phyloP scores from a whole-genome alignment of 148 eudicot genomes.

The Agrostemma githago region DNA sequence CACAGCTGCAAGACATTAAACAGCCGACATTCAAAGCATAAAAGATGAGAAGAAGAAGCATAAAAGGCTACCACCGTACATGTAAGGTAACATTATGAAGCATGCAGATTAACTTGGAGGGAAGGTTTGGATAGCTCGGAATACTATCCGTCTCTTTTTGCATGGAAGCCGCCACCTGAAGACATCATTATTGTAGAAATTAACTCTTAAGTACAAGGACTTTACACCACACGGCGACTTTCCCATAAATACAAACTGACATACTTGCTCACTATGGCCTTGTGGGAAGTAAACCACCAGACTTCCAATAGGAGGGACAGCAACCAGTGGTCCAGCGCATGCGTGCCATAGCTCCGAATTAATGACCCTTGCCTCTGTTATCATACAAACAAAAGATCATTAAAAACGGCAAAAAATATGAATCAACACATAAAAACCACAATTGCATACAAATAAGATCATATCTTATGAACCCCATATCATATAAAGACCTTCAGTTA shows the following conservation, averaged over 20 bases:
- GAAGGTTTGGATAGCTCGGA: conserved; percentile 94
- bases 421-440: neutral
- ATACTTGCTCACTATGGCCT: conserved; percentile 97
- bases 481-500: too few species aligned
- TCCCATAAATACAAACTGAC: neutral
- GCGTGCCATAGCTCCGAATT: conserved; percentile 95
- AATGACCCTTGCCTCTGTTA: conserved; percentile 25
- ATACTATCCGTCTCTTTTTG: conserved; percentile 78
- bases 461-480: neutral
- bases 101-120: conserved; percentile 92
- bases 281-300: conserved; percentile 95
- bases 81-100: conserved; percentile 86
- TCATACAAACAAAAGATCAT: conserved; percentile 4
- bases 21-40: neutral
- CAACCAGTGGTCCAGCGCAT: conserved; percentile 92
- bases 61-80: conserved; percentile 41
- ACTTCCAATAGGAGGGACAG: conserved; percentile 89
- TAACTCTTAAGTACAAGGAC: conserved; percentile 11
- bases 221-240: neutral
- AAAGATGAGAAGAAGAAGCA: neutral
- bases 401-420: neutral
- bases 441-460: neutral
- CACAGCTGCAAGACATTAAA: neutral
- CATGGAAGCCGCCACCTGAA: conserved; percentile 96
- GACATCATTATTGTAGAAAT: conserved; percentile 12